Evolutionary conservation across 768 basidiomycete species (phyloP).

Genomic region (Macrocybe gigantea): DNA sequence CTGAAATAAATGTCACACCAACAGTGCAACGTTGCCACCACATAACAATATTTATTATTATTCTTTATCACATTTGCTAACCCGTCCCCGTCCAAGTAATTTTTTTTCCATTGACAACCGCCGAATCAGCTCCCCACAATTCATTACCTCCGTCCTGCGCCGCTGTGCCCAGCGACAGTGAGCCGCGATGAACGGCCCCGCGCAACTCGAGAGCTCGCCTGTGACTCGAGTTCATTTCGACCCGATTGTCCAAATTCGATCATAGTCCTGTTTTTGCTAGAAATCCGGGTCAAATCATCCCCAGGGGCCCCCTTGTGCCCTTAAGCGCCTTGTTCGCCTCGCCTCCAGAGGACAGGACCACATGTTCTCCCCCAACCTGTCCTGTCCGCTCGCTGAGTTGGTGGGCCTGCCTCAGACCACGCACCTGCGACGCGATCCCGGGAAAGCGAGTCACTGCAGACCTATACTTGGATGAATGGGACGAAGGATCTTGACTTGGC

Average conservation of each 20-base stretch:
- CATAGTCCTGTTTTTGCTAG: slow-evolving; percentile 9
- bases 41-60: too few species aligned
- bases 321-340: background rate
- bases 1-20: background rate
- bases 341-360: too few species aligned
- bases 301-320: slow-evolving; percentile 8
- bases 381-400: too few species aligned
- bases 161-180: background rate
- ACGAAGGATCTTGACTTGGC: background rate
- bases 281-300: background rate
- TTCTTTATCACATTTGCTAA: too few species aligned
- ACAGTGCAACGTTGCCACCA: too few species aligned
- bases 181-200: background rate
- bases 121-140: too few species aligned
- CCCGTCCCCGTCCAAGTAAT: too few species aligned
- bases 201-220: slow-evolving; percentile 4
- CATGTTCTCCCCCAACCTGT: too few species aligned
- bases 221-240: slow-evolving; percentile 15
- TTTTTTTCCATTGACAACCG: too few species aligned
- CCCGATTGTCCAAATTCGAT: slow-evolving; percentile 13
- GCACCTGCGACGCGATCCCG: background rate
- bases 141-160: slow-evolving; percentile 1
- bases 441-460: background rate
- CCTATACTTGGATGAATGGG: background rate
- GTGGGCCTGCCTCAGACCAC: background rate